Percentiles rank a stretch among this genome's conserved stretches.
Conservation (phyloP, 2,329 filamentous ascomycete species). For the Colletotrichum noveboracense region DNA sequence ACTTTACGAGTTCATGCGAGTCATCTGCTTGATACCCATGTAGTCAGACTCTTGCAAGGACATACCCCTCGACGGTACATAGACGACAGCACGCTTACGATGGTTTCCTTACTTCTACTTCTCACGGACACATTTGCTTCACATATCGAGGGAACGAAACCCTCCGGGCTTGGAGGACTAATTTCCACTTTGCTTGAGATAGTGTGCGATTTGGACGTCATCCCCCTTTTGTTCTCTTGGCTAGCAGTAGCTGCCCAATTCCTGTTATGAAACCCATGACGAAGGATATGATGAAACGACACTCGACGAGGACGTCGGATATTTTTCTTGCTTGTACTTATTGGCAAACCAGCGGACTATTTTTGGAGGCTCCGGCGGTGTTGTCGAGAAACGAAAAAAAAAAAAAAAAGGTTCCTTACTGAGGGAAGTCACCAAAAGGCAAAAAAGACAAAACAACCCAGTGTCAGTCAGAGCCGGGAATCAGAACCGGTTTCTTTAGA, state of each 20-base stretch:
- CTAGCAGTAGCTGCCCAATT: neutral
- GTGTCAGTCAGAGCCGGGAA: neutral
- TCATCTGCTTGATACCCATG: conserved; percentile 12
- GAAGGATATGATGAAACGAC: conserved; percentile 20
- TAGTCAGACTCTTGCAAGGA: conserved; percentile 16
- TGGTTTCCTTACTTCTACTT: conserved; percentile 12
- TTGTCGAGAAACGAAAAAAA: neutral
- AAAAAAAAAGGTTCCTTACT: neutral
- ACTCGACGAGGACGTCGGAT: conserved; percentile 9
- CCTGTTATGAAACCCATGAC: conserved; percentile 14
- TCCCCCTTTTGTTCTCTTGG: neutral
- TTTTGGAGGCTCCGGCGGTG: neutral
- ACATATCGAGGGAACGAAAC: conserved; percentile 12
- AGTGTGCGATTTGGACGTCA: conserved; percentile 4
- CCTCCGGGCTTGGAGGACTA: conserved; percentile 13
- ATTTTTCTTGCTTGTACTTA: neutral
- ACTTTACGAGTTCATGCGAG: conserved; percentile 19
- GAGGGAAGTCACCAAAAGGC: neutral
- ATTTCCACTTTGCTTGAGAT: conserved; percentile 8
- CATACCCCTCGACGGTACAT: conserved; percentile 17
- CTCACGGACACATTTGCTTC: conserved; percentile 18
- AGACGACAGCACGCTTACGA: conserved; percentile 21
- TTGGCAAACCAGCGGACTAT: neutral
- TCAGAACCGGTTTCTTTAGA: neutral
- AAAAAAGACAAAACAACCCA: neutral